Evolutionary conservation across 2,329 filamentous ascomycete species (phyloP).

Genomic region (Epichloe sylvatica): DNA sequence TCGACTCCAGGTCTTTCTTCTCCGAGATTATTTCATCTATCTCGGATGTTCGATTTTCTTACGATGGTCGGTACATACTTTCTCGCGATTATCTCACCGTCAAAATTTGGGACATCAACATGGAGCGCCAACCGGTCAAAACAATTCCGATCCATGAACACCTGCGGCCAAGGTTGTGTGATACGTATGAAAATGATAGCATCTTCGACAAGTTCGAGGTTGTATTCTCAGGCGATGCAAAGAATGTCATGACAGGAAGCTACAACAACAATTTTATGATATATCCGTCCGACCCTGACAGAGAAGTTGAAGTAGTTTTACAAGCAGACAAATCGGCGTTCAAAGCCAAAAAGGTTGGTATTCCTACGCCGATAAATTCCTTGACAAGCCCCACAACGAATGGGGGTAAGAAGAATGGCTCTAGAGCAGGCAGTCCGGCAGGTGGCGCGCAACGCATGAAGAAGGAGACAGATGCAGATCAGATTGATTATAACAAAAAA

Average conservation of each 20-base stretch:
- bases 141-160: constrained; percentile 98
- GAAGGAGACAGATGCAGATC: constrained; percentile 97
- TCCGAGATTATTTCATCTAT: constrained; percentile 99
- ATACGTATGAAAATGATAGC: constrained; percentile 98
- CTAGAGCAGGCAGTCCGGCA: constrained; percentile 76
- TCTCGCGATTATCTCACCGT: constrained; percentile 96
- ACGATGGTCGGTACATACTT: constrained; percentile 91
- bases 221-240: constrained; percentile 92
- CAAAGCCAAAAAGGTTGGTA: constrained; percentile 98
- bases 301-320: constrained; percentile 92
- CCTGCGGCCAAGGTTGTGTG: constrained; percentile 80
- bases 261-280: constrained; percentile 99
- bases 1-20: constrained; percentile 93
- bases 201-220: constrained; percentile 99
- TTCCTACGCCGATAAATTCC: constrained; percentile 89
- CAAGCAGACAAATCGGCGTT: constrained; percentile 98
- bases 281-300: constrained; percentile 88
- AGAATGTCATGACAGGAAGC: constrained; percentile 98
- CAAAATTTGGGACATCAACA: constrained; percentile 99
- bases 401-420: constrained; percentile 73
- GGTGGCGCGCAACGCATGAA: constrained; percentile 76
- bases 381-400: constrained; percentile 60
- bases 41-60: constrained; percentile 93
- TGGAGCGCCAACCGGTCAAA: constrained; percentile 95
- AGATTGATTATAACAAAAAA: constrained; percentile 99